Evolutionary conservation across 352 stramenopile genomes (phyloP).

Genomic region (Phytophthora pini): DNA sequence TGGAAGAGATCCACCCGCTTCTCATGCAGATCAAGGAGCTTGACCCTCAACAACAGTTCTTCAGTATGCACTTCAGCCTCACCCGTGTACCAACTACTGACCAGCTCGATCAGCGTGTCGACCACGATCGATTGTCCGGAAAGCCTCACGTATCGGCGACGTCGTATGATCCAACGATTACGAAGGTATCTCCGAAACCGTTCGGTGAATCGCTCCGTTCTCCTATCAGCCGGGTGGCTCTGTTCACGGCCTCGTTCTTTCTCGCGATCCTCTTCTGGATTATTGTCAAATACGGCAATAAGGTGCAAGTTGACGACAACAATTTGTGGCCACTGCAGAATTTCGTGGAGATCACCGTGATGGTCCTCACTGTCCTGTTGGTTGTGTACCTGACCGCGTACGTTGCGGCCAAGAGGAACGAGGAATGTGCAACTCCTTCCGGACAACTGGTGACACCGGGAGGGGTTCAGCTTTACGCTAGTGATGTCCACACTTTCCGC

Average conservation of each 20-base stretch:
- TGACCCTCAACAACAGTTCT: constrained; percentile 32
- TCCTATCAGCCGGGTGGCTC: constrained; percentile 14
- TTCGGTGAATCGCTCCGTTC: constrained; percentile 43
- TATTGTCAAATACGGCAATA: constrained; percentile 34
- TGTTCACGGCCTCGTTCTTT: constrained; percentile 37
- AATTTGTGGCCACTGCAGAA: constrained; percentile 55
- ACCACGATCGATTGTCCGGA: constrained; percentile 25
- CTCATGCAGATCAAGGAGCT: constrained; percentile 37
- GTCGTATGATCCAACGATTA: constrained; percentile 8
- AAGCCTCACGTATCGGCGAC: constrained; percentile 12
- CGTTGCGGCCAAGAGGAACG: constrained; percentile 14
- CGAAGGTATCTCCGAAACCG: constrained; percentile 18
- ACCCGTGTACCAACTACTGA: constrained; percentile 29
- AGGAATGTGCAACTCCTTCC: neutral
- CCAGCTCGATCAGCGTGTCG: constrained; percentile 26
- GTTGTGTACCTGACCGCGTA: constrained; percentile 19
- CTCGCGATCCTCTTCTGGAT: constrained; percentile 31
- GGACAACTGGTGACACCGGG: constrained; percentile 12
- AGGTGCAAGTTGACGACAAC: constrained; percentile 29
- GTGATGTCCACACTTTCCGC: constrained; percentile 23
- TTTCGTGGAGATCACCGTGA: constrained; percentile 42
- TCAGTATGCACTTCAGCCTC: constrained; percentile 42
- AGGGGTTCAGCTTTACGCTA: constrained; percentile 9
- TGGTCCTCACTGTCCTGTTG: constrained; percentile 14
- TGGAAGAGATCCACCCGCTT: constrained; percentile 52